Evolutionary conservation across 257 asterid genomes (phyloP).

Genomic region (Nicotiana noctiflora): DNA sequence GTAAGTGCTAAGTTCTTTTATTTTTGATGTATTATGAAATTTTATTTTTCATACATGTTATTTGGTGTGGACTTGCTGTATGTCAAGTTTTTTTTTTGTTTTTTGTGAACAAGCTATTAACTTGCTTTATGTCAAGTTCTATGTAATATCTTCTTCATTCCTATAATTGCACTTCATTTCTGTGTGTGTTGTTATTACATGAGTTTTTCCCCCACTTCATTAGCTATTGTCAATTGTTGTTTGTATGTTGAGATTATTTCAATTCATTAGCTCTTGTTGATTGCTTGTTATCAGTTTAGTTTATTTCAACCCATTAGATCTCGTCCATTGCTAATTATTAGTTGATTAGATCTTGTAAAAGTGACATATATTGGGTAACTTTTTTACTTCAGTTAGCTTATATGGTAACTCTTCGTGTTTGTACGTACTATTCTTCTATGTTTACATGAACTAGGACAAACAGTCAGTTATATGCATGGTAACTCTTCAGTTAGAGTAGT

Average conservation of each 20-base stretch:
- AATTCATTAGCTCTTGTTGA: conserved; percentile 2
- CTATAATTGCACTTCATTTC: not conserved
- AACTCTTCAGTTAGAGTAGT: too few relatives aligned
- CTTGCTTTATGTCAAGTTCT: not conserved
- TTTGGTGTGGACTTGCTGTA: too few relatives aligned
- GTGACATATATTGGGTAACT: not conserved
- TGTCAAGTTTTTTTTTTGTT: too few relatives aligned
- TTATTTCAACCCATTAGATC: not conserved
- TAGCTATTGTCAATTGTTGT: not conserved
- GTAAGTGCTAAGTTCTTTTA: too few relatives aligned
- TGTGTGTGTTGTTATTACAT: not conserved
- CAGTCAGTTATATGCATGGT: too few relatives aligned
- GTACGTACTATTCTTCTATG: not conserved
- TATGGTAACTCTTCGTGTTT: not conserved
- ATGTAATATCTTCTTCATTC: not conserved
- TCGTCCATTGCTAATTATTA: not conserved
- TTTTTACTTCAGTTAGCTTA: not conserved
- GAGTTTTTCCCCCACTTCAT: not conserved
- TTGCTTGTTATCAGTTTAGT: not conserved
- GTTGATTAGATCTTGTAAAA: not conserved
- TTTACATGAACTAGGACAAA: not conserved
- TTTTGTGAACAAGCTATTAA: not conserved
- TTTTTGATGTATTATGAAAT: too few relatives aligned
- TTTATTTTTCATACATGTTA: too few relatives aligned
- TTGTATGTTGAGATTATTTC: conserved; percentile 2